These are phyloP conservation scores for Globisporangium carolinianum DNA, from an alignment of 352 stramenopile species.

Conservation along the genomic window DNA sequence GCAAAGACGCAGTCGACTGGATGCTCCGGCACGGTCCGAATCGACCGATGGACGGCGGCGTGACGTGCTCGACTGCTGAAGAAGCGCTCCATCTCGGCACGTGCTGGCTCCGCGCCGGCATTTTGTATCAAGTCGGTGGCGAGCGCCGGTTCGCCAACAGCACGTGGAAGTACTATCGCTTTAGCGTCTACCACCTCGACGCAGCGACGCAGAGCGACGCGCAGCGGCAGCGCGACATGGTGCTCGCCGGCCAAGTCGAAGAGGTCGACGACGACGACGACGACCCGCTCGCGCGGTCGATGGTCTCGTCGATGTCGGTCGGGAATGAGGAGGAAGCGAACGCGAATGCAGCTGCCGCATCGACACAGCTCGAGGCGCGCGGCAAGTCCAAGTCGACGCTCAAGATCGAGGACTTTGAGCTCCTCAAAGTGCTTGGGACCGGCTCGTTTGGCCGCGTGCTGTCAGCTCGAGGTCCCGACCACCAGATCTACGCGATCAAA, in stretches of 20 bases:
- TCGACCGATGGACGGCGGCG: conserved; percentile 73
- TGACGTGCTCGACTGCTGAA: conserved; percentile 81
- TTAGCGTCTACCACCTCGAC: conserved; percentile 77
- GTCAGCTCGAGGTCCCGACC: conserved; percentile 57
- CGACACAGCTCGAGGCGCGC: conserved; percentile 15
- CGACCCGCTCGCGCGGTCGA: conserved; percentile 47
- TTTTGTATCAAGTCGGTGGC: conserved; percentile 70
- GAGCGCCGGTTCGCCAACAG: conserved; percentile 71
- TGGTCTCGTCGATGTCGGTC: conserved; percentile 48
- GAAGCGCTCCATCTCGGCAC: conserved; percentile 74
- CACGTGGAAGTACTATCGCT: conserved; percentile 86
- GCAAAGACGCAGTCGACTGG: conserved; percentile 77
- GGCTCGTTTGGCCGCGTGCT: conserved; percentile 82
- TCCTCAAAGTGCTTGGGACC: conserved; percentile 79
- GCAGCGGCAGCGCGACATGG: conserved; percentile 46
- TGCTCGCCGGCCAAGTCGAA: conserved; percentile 69
- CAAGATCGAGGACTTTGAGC: conserved; percentile 84
- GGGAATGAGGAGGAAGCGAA: conserved; percentile 51
- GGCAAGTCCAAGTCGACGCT: conserved; percentile 76
- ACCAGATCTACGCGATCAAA: conserved; percentile 82
- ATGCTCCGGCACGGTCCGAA: conserved; percentile 84
- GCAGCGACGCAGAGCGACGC: conserved; percentile 32
- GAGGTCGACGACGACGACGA: conserved; percentile 69
- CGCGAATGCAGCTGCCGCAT: conserved; percentile 11
- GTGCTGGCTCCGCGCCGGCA: conserved; percentile 54